These are phyloP conservation scores for Magnolia changhungtana DNA, from an alignment of 164 flowering plant species.

Conservation along the genomic window DNA sequence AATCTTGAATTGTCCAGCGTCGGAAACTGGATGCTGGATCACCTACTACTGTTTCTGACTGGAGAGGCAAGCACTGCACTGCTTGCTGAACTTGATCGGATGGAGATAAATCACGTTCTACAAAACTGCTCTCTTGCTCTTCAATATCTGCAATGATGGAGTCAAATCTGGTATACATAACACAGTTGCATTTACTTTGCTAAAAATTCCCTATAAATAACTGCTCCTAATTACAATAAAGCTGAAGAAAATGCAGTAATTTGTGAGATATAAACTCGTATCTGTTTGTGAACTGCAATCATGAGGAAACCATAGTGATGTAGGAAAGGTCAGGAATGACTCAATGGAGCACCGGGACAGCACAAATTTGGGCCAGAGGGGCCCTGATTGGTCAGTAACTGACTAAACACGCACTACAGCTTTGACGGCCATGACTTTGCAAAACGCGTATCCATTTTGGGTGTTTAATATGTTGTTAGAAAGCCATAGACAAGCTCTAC, in stretches of 20 bases:
- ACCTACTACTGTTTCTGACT: constrained; percentile 8
- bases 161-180: constrained; percentile 2
- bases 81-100: constrained; percentile 58
- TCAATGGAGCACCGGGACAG: too few relatives aligned
- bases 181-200: not conserved
- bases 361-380: too few relatives aligned
- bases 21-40: constrained; percentile 28
- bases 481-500: too few relatives aligned
- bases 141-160: constrained; percentile 30
- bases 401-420: too few relatives aligned
- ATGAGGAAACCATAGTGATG: too few relatives aligned
- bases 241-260: not conserved
- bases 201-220: not conserved
- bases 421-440: too few relatives aligned
- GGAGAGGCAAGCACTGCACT: constrained; percentile 42
- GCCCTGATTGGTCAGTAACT: too few relatives aligned
- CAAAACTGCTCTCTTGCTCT: constrained; percentile 40
- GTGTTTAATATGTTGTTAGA: too few relatives aligned
- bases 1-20: constrained; percentile 79
- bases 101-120: constrained; percentile 44
- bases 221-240: not conserved
- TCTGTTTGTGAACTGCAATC: too few relatives aligned
- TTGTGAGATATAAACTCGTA: too few relatives aligned
- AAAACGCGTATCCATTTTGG: too few relatives aligned
- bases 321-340: too few relatives aligned